These are phyloP conservation scores for Ustilago crameri DNA, from an alignment of 1,284 basidiomycete genomes.

Conservation along the genomic window DNA sequence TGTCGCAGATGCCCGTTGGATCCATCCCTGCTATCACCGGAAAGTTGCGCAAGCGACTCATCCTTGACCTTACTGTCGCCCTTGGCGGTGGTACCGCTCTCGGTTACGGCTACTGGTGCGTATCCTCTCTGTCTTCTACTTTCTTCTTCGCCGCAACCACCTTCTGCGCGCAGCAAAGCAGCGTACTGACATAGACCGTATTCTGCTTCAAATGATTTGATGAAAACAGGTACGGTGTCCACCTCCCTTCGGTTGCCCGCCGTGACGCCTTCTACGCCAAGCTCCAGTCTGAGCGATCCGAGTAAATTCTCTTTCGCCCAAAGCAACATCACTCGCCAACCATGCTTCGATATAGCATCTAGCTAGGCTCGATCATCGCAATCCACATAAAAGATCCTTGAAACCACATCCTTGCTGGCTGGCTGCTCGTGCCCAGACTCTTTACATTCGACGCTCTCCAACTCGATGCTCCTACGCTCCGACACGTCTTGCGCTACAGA, in stretches of 20 bases:
- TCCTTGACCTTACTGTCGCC: conserved; percentile 63
- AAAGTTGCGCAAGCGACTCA: conserved; percentile 66
- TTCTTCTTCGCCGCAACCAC: background rate
- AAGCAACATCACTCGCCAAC: background rate
- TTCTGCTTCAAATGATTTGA: background rate
- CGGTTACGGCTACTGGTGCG: conserved; percentile 65
- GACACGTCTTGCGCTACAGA: no score
- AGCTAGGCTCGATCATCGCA: background rate
- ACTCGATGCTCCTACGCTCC: no score
- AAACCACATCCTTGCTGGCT: background rate
- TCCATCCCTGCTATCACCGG: conserved; percentile 63
- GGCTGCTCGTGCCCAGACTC: background rate
- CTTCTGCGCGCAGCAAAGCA: background rate
- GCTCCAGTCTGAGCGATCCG: conserved; percentile 57
- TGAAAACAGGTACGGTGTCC: conserved; percentile 61
- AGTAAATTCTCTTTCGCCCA: conserved; percentile 21
- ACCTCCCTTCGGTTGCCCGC: conserved; percentile 61
- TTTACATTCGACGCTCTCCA: background rate
- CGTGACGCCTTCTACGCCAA: conserved; percentile 63
- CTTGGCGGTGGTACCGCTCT: conserved; percentile 61
- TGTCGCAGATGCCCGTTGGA: conserved; percentile 53
- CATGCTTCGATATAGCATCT: background rate
- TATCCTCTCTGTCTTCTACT: background rate
- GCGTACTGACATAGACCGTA: background rate
- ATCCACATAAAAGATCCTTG: background rate